Evolutionary conservation across 2,329 filamentous ascomycete genomes (phyloP).

Genomic region (Cadophora gregata): DNA sequence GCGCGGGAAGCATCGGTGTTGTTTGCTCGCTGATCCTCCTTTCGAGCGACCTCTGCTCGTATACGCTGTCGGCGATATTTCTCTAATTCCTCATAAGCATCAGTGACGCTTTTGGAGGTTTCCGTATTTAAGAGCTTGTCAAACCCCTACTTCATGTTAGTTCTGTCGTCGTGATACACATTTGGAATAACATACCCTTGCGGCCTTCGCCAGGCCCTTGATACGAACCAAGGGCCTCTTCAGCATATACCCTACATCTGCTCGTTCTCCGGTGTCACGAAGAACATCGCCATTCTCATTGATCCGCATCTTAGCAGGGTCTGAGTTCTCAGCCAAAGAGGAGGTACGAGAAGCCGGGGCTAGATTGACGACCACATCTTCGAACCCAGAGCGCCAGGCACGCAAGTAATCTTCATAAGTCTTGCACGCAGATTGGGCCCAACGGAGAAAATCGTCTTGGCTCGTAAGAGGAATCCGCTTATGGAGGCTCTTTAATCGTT

Average conservation of each 20-base stretch:
- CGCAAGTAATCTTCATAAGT: conserved; percentile 86
- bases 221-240: conserved; percentile 87
- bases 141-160: conserved; percentile 32
- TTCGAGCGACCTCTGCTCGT: conserved; percentile 73
- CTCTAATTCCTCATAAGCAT: conserved; percentile 69
- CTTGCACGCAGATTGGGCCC: conserved; percentile 79
- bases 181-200: conserved; percentile 61
- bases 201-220: conserved; percentile 84
- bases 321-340: conserved; percentile 63
- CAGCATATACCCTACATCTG: conserved; percentile 91
- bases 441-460: conserved; percentile 73
- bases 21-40: conserved; percentile 86
- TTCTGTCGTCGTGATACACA: conserved; percentile 11
- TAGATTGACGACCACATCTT: conserved; percentile 92
- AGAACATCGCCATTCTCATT: conserved; percentile 71
- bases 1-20: conserved; percentile 82
- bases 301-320: conserved; percentile 63
- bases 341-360: conserved; percentile 63
- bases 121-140: conserved; percentile 50
- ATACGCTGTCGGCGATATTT: conserved; percentile 76
- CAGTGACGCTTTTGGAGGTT: conserved; percentile 43
- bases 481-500: conserved; percentile 82
- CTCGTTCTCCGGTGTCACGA: conserved; percentile 74
- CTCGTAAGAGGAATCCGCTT: conserved; percentile 79
- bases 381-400: conserved; percentile 91